Evolutionary conservation across 257 asterid species (phyloP), one percentile per base, ranked within the genome.

Genomic region (Linaria vulgaris): DNA sequence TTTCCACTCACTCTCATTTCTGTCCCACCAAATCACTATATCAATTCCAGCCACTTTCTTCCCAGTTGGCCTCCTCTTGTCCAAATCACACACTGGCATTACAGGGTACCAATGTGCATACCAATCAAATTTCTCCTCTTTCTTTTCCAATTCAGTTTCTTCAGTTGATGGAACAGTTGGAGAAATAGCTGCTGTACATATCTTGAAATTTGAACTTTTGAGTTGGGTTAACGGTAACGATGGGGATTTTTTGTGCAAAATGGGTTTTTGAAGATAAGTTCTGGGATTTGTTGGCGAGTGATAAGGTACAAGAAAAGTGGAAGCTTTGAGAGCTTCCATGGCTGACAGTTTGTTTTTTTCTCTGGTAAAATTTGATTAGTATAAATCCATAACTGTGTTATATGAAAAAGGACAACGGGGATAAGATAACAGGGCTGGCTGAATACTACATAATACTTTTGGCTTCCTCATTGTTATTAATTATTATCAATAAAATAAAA

Each of bases 21-120:
- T 82, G 59, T 87, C 97, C 88, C 88, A 90, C 97, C 97, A 90
- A 19, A 80, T 71, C 67, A 87, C 97, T 22, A 90, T 21, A 70
- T 90, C 95, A 13, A 90, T 62, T 14, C 97, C 97, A 6, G 87
- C 58, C 57, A 87, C 87, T 68, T 70, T 90, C 81, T 76, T 90
- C 61, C 87, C 97, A 43, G 74, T 86, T 6, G 95, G 96, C 75
- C 96, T 82, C 41, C 41, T 34, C 41, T 34, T 34, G 10, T 34
- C 41, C 1, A 34, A 11, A 34, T 34, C 41, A 34, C 41, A 34
- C 41, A 34, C 6, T 8, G 41, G 41, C 41, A 82, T 80, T 68
- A 90, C 74, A 0, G 97, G 96, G 14, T 90, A 90, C 96, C 97
- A 90, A 14, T 90, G 70, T 16, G 86, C 75, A 19, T 77, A 77